Conservation (phyloP, 169 alveolate species). For the Eimeria praecox region DNA sequence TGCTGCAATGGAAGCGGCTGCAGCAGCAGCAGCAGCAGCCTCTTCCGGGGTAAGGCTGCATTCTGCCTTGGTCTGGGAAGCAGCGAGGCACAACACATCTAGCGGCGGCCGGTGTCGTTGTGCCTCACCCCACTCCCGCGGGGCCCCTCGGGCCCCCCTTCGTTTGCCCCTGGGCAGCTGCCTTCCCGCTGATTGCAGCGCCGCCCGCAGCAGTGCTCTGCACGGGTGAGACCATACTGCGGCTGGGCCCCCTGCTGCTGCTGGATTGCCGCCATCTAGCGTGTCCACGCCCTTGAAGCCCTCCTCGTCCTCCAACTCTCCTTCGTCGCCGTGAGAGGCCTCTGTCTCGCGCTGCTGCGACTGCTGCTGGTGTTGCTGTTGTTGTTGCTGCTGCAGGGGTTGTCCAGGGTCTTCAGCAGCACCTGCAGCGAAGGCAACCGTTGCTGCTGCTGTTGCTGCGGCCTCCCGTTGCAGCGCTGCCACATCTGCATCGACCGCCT, state of each 20-base stretch:
- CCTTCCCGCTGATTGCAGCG: conserved; percentile 66
- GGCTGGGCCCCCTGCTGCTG: conserved; percentile 40
- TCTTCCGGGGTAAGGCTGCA: conserved; percentile 73
- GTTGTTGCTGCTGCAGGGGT: conserved; percentile 66
- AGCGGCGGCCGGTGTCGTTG: conserved; percentile 52
- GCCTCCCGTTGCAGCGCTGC: conserved; percentile 72
- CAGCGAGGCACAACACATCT: conserved; percentile 55
- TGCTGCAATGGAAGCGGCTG: conserved; percentile 34
- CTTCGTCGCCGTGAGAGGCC: conserved; percentile 51
- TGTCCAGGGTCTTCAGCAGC: conserved; percentile 9
- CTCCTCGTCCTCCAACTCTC: conserved; percentile 38
- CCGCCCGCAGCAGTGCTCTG: conserved; percentile 63
- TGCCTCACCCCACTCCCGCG: conserved; percentile 62
- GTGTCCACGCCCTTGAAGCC: conserved; percentile 46
- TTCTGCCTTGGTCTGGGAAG: conserved; percentile 56
- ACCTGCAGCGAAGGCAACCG: conserved; percentile 1
- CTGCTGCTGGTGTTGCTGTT: conserved; percentile 16
- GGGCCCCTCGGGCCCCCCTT: conserved; percentile 61
- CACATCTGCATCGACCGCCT: conserved; percentile 57
- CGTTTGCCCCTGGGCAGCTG: conserved; percentile 59
- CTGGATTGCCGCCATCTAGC: neutral
- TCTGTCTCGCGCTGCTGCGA: conserved; percentile 55
- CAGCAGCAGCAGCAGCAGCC: conserved; percentile 65
- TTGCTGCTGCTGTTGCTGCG: conserved; percentile 76
- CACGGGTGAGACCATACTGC: conserved; percentile 52